phyloP scores from a whole-genome alignment of 1,139 yeast species.

The Geotrichum aggregatum region DNA sequence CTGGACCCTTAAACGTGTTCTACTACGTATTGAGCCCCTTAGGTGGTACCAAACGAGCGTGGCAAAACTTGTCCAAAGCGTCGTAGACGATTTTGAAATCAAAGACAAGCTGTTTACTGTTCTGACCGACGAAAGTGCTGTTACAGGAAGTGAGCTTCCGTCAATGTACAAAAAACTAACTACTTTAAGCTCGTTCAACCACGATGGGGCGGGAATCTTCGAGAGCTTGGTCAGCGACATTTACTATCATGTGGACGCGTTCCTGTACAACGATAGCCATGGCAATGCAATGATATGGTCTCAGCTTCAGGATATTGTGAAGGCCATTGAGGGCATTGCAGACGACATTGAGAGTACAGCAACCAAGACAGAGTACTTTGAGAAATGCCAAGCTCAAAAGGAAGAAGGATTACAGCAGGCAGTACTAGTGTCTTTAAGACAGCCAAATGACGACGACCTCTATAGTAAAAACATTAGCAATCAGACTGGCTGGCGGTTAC shows the following conservation, averaged over 20 bases:
- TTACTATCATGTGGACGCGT: slow-evolving; percentile 14
- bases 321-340: slow-evolving; percentile 17
- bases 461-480: slow-evolving; percentile 20
- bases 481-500: slow-evolving; percentile 19
- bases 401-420: slow-evolving; percentile 10
- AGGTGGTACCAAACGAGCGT: slow-evolving; percentile 21
- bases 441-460: slow-evolving; percentile 18
- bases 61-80: slow-evolving; percentile 15
- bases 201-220: slow-evolving; percentile 4
- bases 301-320: slow-evolving; percentile 12
- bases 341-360: slow-evolving; percentile 17
- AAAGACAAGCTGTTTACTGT: slow-evolving; percentile 19
- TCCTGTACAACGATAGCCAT: slow-evolving; percentile 3
- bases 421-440: slow-evolving; percentile 12
- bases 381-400: slow-evolving; percentile 12
- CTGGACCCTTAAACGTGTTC: slow-evolving; percentile 19
- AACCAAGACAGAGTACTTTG: slow-evolving; percentile 16
- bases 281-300: neutral
- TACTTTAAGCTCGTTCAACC: neutral
- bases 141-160: neutral
- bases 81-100: slow-evolving; percentile 18
- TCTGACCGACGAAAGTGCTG: slow-evolving; percentile 12
- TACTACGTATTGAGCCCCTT: slow-evolving; percentile 18
- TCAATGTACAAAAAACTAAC: slow-evolving; percentile 11
- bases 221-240: slow-evolving; percentile 18